Conservation (phyloP, 2,329 filamentous ascomycete species). For the Colletotrichum acutatum region DNA sequence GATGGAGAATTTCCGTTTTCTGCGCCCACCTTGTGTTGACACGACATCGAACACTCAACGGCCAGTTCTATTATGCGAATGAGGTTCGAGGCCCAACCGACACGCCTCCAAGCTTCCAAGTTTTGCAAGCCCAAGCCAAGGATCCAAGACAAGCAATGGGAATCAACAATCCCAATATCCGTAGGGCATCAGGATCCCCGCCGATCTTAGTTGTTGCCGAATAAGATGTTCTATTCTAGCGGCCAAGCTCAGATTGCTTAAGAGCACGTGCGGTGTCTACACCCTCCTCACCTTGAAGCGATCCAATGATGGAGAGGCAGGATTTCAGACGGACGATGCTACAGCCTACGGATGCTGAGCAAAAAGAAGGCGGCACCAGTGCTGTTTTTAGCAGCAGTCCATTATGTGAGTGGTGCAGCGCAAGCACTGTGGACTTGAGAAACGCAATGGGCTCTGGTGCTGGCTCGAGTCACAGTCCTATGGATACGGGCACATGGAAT, state of each 20-base stretch:
- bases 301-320: background rate
- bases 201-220: slow-evolving; percentile 12
- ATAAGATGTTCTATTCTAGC: slow-evolving; percentile 22
- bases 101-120: background rate
- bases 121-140: background rate
- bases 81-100: background rate
- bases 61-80: background rate
- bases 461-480: too few species aligned
- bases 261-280: slow-evolving; percentile 10
- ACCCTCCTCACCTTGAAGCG: background rate
- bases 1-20: background rate
- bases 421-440: background rate
- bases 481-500: too few species aligned
- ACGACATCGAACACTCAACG: background rate
- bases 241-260: slow-evolving; percentile 1
- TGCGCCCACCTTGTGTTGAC: background rate
- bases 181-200: background rate
- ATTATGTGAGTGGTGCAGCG: background rate
- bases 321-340: background rate
- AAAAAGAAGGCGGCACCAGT: background rate
- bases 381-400: slow-evolving; percentile 6
- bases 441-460: background rate
- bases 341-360: background rate
- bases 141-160: background rate
- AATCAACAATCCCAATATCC: background rate